Evolutionary conservation across 2,329 filamentous ascomycete genomes (phyloP).

Genomic region (Volutella citrinella): DNA sequence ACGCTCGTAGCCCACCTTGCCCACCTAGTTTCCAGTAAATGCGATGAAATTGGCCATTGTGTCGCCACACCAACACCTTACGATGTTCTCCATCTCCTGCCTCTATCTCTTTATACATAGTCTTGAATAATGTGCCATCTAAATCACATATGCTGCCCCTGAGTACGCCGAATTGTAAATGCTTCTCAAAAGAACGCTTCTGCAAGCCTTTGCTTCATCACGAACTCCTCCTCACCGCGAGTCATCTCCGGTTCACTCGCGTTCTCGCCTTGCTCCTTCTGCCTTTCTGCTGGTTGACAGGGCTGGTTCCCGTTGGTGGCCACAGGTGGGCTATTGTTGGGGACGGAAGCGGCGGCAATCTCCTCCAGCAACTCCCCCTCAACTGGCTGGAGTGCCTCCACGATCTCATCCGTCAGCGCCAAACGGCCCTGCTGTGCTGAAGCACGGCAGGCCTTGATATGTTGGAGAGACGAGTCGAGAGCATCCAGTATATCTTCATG

Average conservation of each 20-base stretch:
- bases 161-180: no score
- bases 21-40: no score
- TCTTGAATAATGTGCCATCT: no score
- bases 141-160: no score
- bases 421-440: slow-evolving; percentile 17
- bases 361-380: slow-evolving; percentile 13
- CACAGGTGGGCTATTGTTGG: no score
- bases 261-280: slow-evolving; percentile 9
- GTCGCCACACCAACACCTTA: no score
- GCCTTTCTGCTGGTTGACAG: slow-evolving; percentile 3
- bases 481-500: slow-evolving; percentile 23
- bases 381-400: slow-evolving; percentile 16
- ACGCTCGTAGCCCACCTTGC: no score
- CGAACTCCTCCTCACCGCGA: slow-evolving; percentile 13
- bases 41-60: no score
- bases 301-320: no score
- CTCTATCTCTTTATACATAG: no score
- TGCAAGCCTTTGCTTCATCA: slow-evolving; percentile 16
- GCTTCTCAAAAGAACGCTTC: slow-evolving; percentile 18
- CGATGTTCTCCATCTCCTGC: no score
- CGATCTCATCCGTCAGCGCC: slow-evolving; percentile 12
- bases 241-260: slow-evolving; percentile 6
- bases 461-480: slow-evolving; percentile 18
- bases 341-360: slow-evolving; percentile 8
- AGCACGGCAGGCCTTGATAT: slow-evolving; percentile 20